phyloP scores from a whole-genome alignment of 176 grass and related monocot species.

The Zizania latifolia region DNA sequence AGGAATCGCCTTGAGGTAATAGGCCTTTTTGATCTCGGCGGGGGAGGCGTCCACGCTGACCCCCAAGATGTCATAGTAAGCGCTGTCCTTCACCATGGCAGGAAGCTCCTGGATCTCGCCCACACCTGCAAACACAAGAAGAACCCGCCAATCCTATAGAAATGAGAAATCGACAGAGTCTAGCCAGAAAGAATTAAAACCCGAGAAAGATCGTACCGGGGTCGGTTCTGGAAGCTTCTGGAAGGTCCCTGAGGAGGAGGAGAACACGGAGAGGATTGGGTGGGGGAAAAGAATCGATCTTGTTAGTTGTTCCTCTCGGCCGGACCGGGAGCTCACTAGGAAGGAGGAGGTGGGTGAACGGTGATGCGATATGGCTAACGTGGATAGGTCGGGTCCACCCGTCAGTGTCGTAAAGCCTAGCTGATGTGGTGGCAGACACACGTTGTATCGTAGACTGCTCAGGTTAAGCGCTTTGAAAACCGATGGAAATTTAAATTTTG shows the following conservation, averaged over 20 bases:
- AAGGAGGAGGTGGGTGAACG: neutral
- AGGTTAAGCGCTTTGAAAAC: no score
- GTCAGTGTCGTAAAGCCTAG: neutral
- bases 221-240: slow-evolving; percentile 14
- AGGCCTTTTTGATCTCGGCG: slow-evolving; percentile 97
- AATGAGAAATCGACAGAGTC: neutral
- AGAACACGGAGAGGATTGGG: neutral
- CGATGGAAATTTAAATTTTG: no score
- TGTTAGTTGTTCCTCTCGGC: neutral
- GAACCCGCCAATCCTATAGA: neutral
- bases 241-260: neutral
- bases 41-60: slow-evolving; percentile 71
- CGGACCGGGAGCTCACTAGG: neutral
- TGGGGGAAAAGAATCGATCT: neutral
- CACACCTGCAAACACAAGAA: neutral
- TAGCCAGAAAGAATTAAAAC: neutral
- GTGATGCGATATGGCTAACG: neutral
- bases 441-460: no score
- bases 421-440: neutral
- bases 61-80: slow-evolving; percentile 74
- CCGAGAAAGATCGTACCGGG: neutral
- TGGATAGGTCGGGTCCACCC: neutral
- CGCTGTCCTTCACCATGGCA: slow-evolving; percentile 84
- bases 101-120: slow-evolving; percentile 25
- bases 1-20: slow-evolving; percentile 70